Conservation (phyloP, 768 basidiomycete species). For the Tylopilus vinaceipallidus region DNA sequence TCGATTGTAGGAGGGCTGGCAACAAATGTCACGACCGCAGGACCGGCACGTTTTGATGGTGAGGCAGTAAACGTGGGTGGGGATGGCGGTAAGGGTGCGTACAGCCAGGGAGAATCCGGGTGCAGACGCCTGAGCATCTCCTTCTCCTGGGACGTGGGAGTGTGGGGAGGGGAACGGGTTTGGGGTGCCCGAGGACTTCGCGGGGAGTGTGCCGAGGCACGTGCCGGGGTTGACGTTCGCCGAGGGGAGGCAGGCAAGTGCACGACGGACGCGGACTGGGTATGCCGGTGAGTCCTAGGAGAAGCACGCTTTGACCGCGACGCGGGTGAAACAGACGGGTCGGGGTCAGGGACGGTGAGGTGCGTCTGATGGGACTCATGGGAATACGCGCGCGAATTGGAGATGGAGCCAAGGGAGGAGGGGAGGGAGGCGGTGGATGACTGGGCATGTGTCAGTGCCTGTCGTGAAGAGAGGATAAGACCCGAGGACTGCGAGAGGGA, state of each 20-base stretch:
- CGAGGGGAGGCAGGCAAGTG: conserved; percentile 5
- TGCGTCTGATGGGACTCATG: conserved; percentile 28
- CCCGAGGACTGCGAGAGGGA: background rate
- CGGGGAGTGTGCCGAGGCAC: conserved; percentile 10
- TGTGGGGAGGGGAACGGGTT: conserved; percentile 18
- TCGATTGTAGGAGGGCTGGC: conserved; percentile 17
- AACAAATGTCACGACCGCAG: conserved; percentile 24
- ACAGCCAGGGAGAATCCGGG: conserved; percentile 28
- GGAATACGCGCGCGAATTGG: conserved; percentile 23
- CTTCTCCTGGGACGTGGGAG: conserved; percentile 20
- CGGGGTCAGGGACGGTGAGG: conserved; percentile 22
- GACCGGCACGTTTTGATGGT: conserved; percentile 24
- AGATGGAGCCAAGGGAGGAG: conserved; percentile 31
- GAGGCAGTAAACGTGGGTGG: conserved; percentile 30
- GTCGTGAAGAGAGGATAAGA: conserved; percentile 17
- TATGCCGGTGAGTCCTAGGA: conserved; percentile 7
- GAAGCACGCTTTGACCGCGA: conserved; percentile 4
- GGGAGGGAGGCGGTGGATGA: conserved; percentile 25
- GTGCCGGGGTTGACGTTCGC: conserved; percentile 4
- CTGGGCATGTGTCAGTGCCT: conserved; percentile 23
- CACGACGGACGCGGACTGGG: conserved; percentile 14
- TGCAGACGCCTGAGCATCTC: conserved; percentile 8
- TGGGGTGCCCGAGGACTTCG: conserved; percentile 18
- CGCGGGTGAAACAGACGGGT: conserved; percentile 5
- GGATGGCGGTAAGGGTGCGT: conserved; percentile 30